phyloP scores from a whole-genome alignment of 768 basidiomycete species.

The Kwoniella sp. region DNA sequence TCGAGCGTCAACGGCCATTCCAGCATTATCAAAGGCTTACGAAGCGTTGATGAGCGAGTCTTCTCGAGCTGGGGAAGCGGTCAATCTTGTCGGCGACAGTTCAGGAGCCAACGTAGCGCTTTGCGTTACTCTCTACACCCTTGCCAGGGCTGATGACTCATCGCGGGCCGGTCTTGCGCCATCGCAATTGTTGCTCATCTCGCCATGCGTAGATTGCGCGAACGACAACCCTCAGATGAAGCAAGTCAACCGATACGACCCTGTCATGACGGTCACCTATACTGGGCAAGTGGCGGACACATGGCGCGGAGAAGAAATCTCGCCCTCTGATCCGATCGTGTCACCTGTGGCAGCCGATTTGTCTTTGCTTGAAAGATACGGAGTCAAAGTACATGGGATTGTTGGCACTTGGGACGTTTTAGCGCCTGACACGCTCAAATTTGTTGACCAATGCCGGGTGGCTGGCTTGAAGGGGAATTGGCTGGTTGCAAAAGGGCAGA shows the following conservation, averaged over 20 bases:
- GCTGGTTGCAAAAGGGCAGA: slow-evolving; percentile 3
- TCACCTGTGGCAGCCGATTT: neutral
- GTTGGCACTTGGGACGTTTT: slow-evolving; percentile 13
- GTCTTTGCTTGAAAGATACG: neutral
- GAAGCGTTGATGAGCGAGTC: neutral
- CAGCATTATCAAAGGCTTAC: neutral
- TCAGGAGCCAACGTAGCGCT: slow-evolving; percentile 10
- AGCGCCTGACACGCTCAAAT: slow-evolving; percentile 2
- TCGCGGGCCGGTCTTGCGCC: too few species aligned
- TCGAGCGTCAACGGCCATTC: neutral
- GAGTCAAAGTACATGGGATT: slow-evolving; percentile 2
- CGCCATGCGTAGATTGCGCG: slow-evolving; percentile 7
- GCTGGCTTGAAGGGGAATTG: neutral
- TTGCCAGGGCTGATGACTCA: neutral
- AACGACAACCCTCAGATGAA: slow-evolving; percentile 8
- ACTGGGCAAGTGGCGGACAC: slow-evolving; percentile 7
- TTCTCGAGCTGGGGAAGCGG: neutral
- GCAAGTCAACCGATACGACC: neutral
- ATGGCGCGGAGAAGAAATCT: neutral
- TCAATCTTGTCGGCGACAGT: slow-evolving; percentile 1
- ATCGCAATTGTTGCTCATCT: neutral
- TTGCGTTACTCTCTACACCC: neutral
- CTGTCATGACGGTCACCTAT: neutral
- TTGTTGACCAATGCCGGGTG: neutral
- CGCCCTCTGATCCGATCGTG: slow-evolving; percentile 1